Evolutionary conservation across 2,329 filamentous ascomycete genomes (phyloP), one percentile per base, ranked within the genome.

Genomic region (Exophiala mesophila): DNA sequence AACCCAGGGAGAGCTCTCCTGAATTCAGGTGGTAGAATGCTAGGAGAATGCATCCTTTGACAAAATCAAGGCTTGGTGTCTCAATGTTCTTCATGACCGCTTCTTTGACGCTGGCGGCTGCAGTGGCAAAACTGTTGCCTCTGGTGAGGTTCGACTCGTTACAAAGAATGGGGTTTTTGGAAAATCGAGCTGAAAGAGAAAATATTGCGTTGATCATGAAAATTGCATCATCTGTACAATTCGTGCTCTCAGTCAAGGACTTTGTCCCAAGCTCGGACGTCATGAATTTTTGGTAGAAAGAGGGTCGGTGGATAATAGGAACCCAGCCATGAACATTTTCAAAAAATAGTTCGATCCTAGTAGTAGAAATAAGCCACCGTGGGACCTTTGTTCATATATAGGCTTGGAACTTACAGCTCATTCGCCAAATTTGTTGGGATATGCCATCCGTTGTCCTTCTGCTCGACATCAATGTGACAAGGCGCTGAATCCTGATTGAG

Each of bases 1-100:
- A 96, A n/a, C 33, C 41, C 5, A 29, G 24, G 23, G 33, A 18
- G 13, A 20, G 16, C 3, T 36, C 13, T 8, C 33, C 37, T 20
- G 37, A 23, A n/a, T 16, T 33, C 7, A 37, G 12, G 20, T 45
- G 13, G 13, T 49, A 41, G 16, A 42, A 44, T 9, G 45, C 45
- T n/a, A 45, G 34, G 16, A 49, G 18, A 12, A 39, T 39, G 29
- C 36, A 42, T n/a, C 37, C 41, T 20, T 42, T 36, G 1, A 42
- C 32, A 24, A 41, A 36, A 12, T 36, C 38, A 10, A 46, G 39
- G 4, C 32, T 12, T 2, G 44, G 38, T 29, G 35, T 36, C 15
- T 45, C 31, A 23, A 45, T 36, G 7, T 12, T 17, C 19, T 36
- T 40, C 5, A 40, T 10, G 15, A 39, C 19, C 10, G 4, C 9